Percentiles rank a stretch among this genome's conserved stretches.
phyloP scores from a whole-genome alignment of 1,139 yeast species.

The Taphrina deformans region DNA sequence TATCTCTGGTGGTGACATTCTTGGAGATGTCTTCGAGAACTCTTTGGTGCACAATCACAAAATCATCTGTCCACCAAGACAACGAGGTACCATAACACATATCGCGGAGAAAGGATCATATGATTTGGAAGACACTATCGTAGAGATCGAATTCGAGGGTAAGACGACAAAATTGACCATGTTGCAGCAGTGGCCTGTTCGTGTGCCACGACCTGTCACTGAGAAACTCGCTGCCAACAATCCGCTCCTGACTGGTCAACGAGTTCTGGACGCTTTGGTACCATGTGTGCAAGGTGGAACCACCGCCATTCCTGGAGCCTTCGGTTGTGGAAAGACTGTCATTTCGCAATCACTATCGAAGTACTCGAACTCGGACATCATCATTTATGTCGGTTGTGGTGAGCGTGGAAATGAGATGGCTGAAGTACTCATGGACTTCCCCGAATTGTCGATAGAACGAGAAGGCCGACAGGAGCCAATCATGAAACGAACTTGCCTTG shows the following conservation, averaged over 20 bases:
- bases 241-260: constrained; percentile 96
- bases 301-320: constrained; percentile 99
- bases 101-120: constrained; percentile 89
- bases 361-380: constrained; percentile 94
- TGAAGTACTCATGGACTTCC: constrained; percentile 99
- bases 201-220: constrained; percentile 98
- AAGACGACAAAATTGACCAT: constrained; percentile 75
- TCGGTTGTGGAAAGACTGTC: constrained; percentile 99
- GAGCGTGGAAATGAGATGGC: constrained; percentile 99
- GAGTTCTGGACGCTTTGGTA: constrained; percentile 95
- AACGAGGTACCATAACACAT: constrained; percentile 92
- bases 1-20: constrained; percentile 96
- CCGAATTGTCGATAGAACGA: constrained; percentile 87
- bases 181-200: constrained; percentile 99
- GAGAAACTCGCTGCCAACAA: constrained; percentile 88
- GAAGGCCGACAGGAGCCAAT: constrained; percentile 95
- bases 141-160: constrained; percentile 95
- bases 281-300: constrained; percentile 99
- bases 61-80: constrained; percentile 94
- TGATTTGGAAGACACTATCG: constrained; percentile 79
- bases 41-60: constrained; percentile 89
- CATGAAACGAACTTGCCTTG: constrained; percentile 98
- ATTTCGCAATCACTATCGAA: constrained; percentile 96
- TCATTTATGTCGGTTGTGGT: constrained; percentile 91
- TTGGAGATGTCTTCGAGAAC: constrained; percentile 91